These are phyloP conservation scores for Hypomyces perniciosus DNA, from an alignment of 2,329 filamentous ascomycete genomes.

Conservation along the genomic window DNA sequence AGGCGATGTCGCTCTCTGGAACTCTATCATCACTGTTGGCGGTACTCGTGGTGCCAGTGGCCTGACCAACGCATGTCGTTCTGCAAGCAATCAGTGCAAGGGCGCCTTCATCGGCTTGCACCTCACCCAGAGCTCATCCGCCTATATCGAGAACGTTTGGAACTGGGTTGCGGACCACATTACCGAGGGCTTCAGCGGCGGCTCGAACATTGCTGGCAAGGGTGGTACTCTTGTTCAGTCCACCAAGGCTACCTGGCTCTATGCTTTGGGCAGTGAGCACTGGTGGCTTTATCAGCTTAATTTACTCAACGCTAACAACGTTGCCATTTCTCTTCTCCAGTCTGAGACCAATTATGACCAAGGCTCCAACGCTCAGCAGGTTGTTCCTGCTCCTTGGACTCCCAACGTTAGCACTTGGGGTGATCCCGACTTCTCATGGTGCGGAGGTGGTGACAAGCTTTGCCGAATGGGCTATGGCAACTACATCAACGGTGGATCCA, in stretches of 20 bases:
- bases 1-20: conserved; percentile 47
- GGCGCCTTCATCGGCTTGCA: conserved; percentile 45
- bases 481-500: conserved; percentile 35
- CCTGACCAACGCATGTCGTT: conserved; percentile 31
- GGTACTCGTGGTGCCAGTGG: conserved; percentile 34
- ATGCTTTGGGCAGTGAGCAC: conserved; percentile 45
- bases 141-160: conserved; percentile 25
- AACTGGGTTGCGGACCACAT: conserved; percentile 43
- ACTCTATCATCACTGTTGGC: conserved; percentile 40
- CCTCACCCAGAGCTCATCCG: conserved; percentile 29
- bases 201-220: conserved; percentile 41
- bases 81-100: conserved; percentile 33
- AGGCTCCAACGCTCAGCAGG: conserved; percentile 28
- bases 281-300: conserved; percentile 54
- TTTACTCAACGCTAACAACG: conserved; percentile 41
- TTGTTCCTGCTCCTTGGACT: conserved; percentile 33
- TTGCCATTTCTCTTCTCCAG: conserved; percentile 46
- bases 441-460: conserved; percentile 27
- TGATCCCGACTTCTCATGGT: conserved; percentile 39
- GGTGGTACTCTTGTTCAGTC: conserved; percentile 43
- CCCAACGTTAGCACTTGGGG: conserved; percentile 31
- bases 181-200: conserved; percentile 41
- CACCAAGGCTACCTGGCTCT: conserved; percentile 45
- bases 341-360: conserved; percentile 44
- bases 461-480: conserved; percentile 40